Base-by-base conservation (phyloP, 2,329 filamentous ascomycete species). In the Nothopassalora personata region DNA sequence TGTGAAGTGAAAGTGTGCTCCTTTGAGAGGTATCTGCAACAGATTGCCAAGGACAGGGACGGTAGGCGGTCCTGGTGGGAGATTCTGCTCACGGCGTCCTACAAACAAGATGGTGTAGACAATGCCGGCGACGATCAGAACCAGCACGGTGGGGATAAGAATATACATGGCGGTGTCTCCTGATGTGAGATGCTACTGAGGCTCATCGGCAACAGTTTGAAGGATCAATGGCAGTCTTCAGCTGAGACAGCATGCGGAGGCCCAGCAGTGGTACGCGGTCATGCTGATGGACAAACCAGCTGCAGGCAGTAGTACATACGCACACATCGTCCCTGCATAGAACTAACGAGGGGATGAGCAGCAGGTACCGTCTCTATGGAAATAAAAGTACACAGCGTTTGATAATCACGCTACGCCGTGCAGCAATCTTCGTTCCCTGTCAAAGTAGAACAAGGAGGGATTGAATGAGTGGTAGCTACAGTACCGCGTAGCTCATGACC, bases 1-100 rank as follows among this genome's bases (percentile, higher is more conserved):
- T 8, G 63, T 63, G 60, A 71, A 70, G 19, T 69, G 64, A 58
- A 70, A 66, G 50, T 71, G 67, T 1, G 69, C 65, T 3, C 70
- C 67, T 31, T 70, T 72, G 50, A 63, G 68, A 1, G 74, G 73
- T 23, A 77, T 71, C 54, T 75, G 72, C 34, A 74, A 72, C 4
- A 76, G 63, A 55, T 78, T 79, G 13, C 76, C 77, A 4, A 80
- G 68, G 27, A 79, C 48, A 0, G 77, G 77, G 0, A 77, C 36
- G 0, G 75, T 76, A 23, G 70, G 74, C 13, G 75, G 77, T 1
- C 77, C 77, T 57, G 70, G 67, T 27, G 66, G 65, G 7, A 68
- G 54, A 39, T 61, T 54, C 53, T 67, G 65, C 30, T 66, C 64
- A 19, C 66, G 61, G 13, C 61, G 52, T 11, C 66, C 66, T 9